Percentiles rank a stretch among this genome's conserved stretches.
Evolutionary conservation across 2,329 filamentous ascomycete species (phyloP).

Genomic region (Trichoderma koningiopsis): DNA sequence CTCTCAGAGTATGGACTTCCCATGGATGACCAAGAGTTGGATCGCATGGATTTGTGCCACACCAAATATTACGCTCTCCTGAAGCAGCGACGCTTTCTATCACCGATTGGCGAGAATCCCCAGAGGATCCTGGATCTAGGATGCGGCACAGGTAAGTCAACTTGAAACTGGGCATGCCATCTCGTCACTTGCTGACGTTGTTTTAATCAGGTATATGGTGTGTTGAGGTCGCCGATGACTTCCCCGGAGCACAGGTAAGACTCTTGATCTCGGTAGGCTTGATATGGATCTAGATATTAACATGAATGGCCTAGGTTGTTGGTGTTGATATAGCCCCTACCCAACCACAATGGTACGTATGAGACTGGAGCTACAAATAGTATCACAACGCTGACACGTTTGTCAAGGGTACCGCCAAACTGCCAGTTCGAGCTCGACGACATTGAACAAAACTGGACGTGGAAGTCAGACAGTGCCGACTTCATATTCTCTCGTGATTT

Average conservation of each 20-base stretch:
- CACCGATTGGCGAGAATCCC: conserved; percentile 31
- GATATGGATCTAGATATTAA: not conserved
- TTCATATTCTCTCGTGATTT: conserved; percentile 40
- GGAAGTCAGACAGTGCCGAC: conserved; percentile 42
- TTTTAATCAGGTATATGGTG: conserved; percentile 35
- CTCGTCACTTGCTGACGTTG: not conserved
- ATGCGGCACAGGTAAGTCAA: conserved; percentile 30
- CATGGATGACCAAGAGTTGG: conserved; percentile 44
- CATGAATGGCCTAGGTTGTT: conserved; percentile 27
- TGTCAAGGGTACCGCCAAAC: conserved; percentile 40
- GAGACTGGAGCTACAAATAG: not conserved
- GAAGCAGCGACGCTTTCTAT: conserved; percentile 33
- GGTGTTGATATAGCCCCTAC: conserved; percentile 34
- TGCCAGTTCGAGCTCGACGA: conserved; percentile 44
- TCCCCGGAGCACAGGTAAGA: conserved; percentile 30
- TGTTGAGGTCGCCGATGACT: conserved; percentile 45
- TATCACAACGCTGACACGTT: not conserved
- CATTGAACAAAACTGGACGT: conserved; percentile 41
- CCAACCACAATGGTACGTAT: conserved; percentile 31
- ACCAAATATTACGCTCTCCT: conserved; percentile 37
- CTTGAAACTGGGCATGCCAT: not conserved
- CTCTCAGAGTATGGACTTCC: conserved; percentile 42
- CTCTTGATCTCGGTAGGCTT: not conserved
- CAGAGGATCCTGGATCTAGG: conserved; percentile 37
- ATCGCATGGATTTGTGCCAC: conserved; percentile 44